phyloP scores from a whole-genome alignment of 129 eudicot species.

The Arctium lappa region DNA sequence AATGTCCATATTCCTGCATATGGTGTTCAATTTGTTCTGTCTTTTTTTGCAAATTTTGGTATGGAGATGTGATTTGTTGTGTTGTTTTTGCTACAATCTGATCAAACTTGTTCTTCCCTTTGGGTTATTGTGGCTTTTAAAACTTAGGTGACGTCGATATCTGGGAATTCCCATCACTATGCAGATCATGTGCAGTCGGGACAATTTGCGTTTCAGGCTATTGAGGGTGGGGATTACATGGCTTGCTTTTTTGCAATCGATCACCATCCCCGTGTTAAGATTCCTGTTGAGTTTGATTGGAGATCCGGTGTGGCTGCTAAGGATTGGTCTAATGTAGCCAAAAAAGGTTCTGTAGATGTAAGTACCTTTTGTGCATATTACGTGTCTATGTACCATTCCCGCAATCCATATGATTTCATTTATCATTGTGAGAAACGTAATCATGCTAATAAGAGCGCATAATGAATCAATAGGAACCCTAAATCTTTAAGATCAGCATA shows the following conservation, averaged over 20 bases:
- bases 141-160: slow-evolving; percentile 57
- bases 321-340: slow-evolving; percentile 77
- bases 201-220: slow-evolving; percentile 62
- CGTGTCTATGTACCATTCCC: not conserved
- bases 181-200: slow-evolving; percentile 75
- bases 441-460: not conserved
- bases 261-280: slow-evolving; percentile 46
- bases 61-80: not conserved
- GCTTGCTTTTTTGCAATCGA: slow-evolving; percentile 77
- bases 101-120: not conserved
- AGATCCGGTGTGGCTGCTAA: slow-evolving; percentile 86
- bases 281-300: slow-evolving; percentile 84
- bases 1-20: not conserved
- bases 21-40: not conserved
- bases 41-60: not conserved
- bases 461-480: not conserved
- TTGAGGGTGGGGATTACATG: slow-evolving; percentile 84
- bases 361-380: slow-evolving; percentile 4
- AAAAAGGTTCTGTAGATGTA: slow-evolving; percentile 85
- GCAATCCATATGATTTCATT: not conserved
- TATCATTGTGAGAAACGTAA: not conserved
- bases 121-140: not conserved
- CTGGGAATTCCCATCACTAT: slow-evolving; percentile 66
- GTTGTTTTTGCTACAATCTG: not conserved
- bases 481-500: not conserved